phyloP scores from a whole-genome alignment of 2,329 filamentous ascomycete species.

The Davidsoniella eucalypti region DNA sequence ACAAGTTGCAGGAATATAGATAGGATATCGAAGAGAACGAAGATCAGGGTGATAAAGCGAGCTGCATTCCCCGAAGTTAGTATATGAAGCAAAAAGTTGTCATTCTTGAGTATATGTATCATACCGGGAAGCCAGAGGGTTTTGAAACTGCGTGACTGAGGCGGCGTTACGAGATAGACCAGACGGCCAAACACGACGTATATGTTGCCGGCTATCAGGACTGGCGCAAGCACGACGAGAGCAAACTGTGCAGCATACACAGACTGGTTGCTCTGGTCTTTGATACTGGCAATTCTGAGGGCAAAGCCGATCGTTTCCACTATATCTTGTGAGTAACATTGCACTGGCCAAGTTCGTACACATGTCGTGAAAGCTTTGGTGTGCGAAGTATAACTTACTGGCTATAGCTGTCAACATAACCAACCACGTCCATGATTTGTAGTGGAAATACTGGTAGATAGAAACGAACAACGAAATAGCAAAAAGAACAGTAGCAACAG shows the following conservation, averaged over 20 bases:
- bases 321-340: not conserved
- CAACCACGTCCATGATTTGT: conserved; percentile 3
- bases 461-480: not conserved
- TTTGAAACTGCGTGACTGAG: conserved; percentile 1
- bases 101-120: not conserved
- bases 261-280: not conserved
- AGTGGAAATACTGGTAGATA: conserved; percentile 6
- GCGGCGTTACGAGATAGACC: conserved; percentile 5
- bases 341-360: too few relatives aligned
- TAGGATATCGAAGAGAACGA: conserved; percentile 24
- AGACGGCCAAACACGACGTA: conserved; percentile 16
- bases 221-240: conserved; percentile 15
- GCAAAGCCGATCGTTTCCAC: conserved; percentile 2
- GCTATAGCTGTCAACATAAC: not conserved
- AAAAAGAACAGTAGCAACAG: conserved; percentile 9
- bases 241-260: conserved; percentile 15
- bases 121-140: conserved; percentile 9
- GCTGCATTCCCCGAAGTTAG: not conserved
- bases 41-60: conserved; percentile 20
- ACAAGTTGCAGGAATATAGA: conserved; percentile 24
- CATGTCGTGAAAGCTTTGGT: too few relatives aligned
- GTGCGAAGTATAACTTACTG: not conserved
- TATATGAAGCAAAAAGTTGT: not conserved
- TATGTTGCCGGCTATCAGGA: conserved; percentile 17
- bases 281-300: not conserved